Conservation (phyloP, 495 filamentous ascomycete genomes). For the Penicillium maclennaniae region DNA sequence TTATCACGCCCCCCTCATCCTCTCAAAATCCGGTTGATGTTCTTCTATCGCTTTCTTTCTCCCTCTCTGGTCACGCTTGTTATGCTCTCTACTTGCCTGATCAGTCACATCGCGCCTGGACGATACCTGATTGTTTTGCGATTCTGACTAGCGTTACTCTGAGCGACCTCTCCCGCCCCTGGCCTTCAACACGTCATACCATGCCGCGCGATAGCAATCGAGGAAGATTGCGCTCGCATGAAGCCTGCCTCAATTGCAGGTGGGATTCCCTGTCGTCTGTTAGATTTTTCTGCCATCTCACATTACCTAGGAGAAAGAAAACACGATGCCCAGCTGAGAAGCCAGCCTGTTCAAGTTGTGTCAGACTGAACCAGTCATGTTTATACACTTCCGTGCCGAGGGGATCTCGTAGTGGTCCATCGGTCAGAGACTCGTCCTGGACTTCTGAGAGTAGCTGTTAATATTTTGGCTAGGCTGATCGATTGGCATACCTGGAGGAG, state of each 20-base stretch:
- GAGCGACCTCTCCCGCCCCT: not conserved
- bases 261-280: conserved; percentile 7
- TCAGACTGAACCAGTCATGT: conserved; percentile 41
- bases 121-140: not conserved
- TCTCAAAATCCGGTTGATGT: not conserved
- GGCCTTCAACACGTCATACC: conserved; percentile 7
- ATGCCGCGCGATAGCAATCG: conserved; percentile 37
- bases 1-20: not conserved
- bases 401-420: conserved; percentile 28
- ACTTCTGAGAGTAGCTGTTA: conserved; percentile 5
- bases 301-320: conserved; percentile 38
- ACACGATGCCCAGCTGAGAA: conserved; percentile 46
- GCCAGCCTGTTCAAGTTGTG: conserved; percentile 44
- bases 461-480: conserved; percentile 34
- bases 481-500: conserved; percentile 44
- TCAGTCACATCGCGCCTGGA: not conserved
- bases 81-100: not conserved
- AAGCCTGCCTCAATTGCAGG: conserved; percentile 46
- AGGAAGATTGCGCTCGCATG: conserved; percentile 42
- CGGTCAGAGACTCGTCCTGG: conserved; percentile 20
- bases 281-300: not conserved
- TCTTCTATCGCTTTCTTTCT: not conserved
- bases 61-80: not conserved
- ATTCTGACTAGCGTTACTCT: not conserved
- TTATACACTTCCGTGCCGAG: conserved; percentile 32